Conservation (phyloP, 2,329 filamentous ascomycete species). For the Helotiales sp. region DNA sequence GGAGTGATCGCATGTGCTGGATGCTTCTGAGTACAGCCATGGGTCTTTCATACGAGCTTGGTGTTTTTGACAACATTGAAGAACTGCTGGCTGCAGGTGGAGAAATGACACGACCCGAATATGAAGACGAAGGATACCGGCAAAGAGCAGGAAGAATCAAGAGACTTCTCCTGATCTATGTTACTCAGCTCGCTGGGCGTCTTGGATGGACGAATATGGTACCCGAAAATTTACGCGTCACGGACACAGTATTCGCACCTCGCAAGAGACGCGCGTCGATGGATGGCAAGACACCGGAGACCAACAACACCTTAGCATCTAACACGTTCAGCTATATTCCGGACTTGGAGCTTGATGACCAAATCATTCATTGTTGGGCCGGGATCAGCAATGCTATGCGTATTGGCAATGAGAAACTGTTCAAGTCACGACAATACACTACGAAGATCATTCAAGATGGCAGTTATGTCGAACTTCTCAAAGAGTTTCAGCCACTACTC, state of each 20-base stretch:
- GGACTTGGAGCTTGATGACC: conserved; percentile 65
- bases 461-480: conserved; percentile 77
- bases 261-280: conserved; percentile 40
- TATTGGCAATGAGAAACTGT: conserved; percentile 83
- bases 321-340: conserved; percentile 66
- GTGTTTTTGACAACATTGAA: conserved; percentile 89
- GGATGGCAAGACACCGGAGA: conserved; percentile 61
- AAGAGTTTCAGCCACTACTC: conserved; percentile 78
- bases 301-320: conserved; percentile 53
- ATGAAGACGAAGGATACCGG: conserved; percentile 75
- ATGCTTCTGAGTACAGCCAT: conserved; percentile 92
- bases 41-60: conserved; percentile 88
- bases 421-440: conserved; percentile 83
- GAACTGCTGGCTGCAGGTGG: conserved; percentile 62
- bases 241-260: conserved; percentile 54
- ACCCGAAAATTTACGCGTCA: conserved; percentile 63
- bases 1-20: conserved; percentile 95
- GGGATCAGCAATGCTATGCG: conserved; percentile 93
- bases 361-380: conserved; percentile 86
- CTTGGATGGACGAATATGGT: conserved; percentile 94
- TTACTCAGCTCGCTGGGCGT: conserved; percentile 89
- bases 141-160: conserved; percentile 80
- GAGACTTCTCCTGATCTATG: conserved; percentile 83
- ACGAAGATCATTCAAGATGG: conserved; percentile 86
- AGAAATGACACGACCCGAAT: conserved; percentile 61